A percentile compares a stretch with the other conserved stretches of the same genome.
Conservation (phyloP, 768 basidiomycete species). For the Lentinus brumalis region DNA sequence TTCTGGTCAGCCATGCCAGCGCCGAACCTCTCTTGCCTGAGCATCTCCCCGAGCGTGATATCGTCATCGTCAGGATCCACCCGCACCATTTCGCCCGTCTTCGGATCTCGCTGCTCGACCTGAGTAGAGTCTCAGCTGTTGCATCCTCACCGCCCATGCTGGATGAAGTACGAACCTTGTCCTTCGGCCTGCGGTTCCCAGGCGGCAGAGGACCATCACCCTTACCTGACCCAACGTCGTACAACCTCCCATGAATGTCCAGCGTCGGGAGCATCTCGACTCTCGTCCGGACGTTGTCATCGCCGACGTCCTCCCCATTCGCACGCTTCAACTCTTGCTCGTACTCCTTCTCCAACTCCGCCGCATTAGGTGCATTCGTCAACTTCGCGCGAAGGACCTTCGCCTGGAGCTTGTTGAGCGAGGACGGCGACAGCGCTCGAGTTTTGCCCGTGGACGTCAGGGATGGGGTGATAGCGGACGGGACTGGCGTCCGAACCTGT, state of each 20-base stretch:
- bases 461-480: conserved; percentile 84
- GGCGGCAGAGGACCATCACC: conserved; percentile 53
- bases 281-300: conserved; percentile 50
- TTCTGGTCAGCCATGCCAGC: conserved; percentile 92
- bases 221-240: conserved; percentile 86
- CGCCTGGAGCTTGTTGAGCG: conserved; percentile 91
- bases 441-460: conserved; percentile 31
- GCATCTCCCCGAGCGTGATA: conserved; percentile 84
- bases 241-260: conserved; percentile 80
- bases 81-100: conserved; percentile 87
- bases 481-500: conserved; percentile 81
- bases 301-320: conserved; percentile 38
- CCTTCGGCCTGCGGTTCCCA: conserved; percentile 82
- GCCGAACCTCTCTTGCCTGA: conserved; percentile 89
- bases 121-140: conserved; percentile 28
- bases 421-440: conserved; percentile 69
- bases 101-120: conserved; percentile 88
- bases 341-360: conserved; percentile 81
- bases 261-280: conserved; percentile 89
- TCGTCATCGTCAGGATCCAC: conserved; percentile 91
- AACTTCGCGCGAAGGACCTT: conserved; percentile 90
- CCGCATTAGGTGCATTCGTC: conserved; percentile 77
- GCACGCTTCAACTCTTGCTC: conserved; percentile 63
- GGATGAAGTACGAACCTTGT: conserved; percentile 46
- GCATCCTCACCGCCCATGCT: no score